Evolutionary conservation across 164 flowering plant genomes (phyloP).

Genomic region (Berberis vulgaris): DNA sequence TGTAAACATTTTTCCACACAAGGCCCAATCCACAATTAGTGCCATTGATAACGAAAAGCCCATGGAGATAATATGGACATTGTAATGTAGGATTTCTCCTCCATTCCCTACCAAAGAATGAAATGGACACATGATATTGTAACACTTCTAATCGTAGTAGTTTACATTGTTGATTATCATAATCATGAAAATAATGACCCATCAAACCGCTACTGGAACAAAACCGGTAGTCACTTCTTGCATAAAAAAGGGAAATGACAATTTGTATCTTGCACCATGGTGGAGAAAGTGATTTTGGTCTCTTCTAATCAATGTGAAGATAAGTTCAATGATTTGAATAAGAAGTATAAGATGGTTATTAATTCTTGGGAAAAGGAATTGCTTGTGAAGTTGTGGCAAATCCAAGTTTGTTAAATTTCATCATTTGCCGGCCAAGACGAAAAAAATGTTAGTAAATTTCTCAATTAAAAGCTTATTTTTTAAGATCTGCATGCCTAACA

Average conservation of each 20-base stretch:
- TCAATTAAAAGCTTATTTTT: slow-evolving; percentile 93
- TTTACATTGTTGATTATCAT: no score
- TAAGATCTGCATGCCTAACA: slow-evolving; percentile 97
- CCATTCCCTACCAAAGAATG: slow-evolving; percentile 65
- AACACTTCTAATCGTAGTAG: slow-evolving; percentile 33
- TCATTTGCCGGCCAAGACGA: slow-evolving; percentile 53
- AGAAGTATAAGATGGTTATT: slow-evolving; percentile 93
- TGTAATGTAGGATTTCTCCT: slow-evolving; percentile 28
- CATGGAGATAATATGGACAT: slow-evolving; percentile 30
- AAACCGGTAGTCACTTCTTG: slow-evolving; percentile 32
- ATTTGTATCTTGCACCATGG: slow-evolving; percentile 73
- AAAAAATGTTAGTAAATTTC: slow-evolving; percentile 79
- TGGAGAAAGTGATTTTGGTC: slow-evolving; percentile 83
- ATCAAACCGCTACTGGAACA: slow-evolving; percentile 25
- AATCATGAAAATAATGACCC: no score
- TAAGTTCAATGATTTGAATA: slow-evolving; percentile 90
- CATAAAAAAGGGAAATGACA: slow-evolving; percentile 95
- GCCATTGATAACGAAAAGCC: slow-evolving; percentile 20
- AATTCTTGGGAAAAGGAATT: slow-evolving; percentile 80
- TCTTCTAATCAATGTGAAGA: slow-evolving; percentile 98
- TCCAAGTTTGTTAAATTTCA: slow-evolving; percentile 59
- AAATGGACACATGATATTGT: slow-evolving; percentile 86
- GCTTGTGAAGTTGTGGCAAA: slow-evolving; percentile 92
- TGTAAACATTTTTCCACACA: slow-evolving; percentile 1
- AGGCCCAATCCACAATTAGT: slow-evolving; percentile 9